phyloP scores from a whole-genome alignment of 208 protist species.

The Porcisia deanei region DNA sequence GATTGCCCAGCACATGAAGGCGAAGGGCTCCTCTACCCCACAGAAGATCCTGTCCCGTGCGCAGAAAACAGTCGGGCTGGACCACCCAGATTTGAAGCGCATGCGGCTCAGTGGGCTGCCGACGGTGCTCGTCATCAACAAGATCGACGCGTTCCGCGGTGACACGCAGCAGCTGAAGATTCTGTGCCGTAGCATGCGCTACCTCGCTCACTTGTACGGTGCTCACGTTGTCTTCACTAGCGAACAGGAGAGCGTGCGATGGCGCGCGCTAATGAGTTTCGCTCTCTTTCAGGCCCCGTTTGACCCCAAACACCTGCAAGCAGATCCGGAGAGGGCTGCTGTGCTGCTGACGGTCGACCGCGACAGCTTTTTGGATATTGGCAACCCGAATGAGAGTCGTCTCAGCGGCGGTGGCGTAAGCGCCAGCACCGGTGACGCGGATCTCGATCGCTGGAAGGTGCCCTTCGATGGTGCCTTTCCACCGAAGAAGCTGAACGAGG shows the following conservation, averaged over 20 bases:
- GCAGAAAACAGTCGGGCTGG: constrained; percentile 58
- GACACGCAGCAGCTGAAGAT: constrained; percentile 63
- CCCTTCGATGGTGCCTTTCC: constrained; percentile 79
- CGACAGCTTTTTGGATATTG: constrained; percentile 86
- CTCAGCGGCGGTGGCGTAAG: constrained; percentile 28
- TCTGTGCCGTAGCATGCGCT: constrained; percentile 71
- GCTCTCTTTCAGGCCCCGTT: constrained; percentile 82
- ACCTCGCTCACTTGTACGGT: constrained; percentile 82
- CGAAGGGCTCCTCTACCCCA: constrained; percentile 75
- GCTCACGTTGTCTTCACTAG: constrained; percentile 74
- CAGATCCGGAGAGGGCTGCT: constrained; percentile 57
- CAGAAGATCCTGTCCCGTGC: constrained; percentile 73
- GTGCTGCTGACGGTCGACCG: constrained; percentile 76
- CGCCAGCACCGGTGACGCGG: constrained; percentile 60
- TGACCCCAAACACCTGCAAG: constrained; percentile 67
- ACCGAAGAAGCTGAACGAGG: constrained; percentile 37
- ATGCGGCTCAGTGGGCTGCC: constrained; percentile 83
- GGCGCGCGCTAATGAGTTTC: constrained; percentile 66
- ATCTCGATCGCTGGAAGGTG: constrained; percentile 84
- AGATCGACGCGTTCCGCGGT: constrained; percentile 74
- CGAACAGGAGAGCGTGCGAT: constrained; percentile 64
- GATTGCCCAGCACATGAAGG: constrained; percentile 72
- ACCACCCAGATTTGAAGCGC: constrained; percentile 76
- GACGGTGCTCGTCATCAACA: constrained; percentile 85
- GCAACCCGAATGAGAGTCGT: constrained; percentile 50